Conservation (phyloP, 2,329 filamentous ascomycete species). For the Phialemonium atrogriseum region DNA sequence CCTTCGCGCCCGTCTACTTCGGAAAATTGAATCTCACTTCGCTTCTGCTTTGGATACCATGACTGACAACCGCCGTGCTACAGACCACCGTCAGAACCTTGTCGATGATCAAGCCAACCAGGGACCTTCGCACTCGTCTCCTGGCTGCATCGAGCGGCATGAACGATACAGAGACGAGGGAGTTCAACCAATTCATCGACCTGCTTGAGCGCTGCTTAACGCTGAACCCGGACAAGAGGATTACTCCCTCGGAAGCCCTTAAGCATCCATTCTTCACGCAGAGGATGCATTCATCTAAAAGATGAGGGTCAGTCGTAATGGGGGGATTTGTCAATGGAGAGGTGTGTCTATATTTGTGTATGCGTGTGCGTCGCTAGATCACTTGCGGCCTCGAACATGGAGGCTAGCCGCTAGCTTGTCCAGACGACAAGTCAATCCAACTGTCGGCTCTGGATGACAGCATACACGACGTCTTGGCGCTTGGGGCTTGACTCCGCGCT, state of each 20-base stretch:
- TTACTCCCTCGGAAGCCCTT: conserved; percentile 78
- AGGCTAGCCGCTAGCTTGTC: too few species aligned
- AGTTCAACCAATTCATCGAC: conserved; percentile 78
- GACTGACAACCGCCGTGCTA: conserved; percentile 12
- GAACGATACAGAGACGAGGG: conserved; percentile 64
- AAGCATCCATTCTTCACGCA: conserved; percentile 77
- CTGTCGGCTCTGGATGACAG: too few species aligned
- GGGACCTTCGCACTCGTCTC: conserved; percentile 75
- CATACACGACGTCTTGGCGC: too few species aligned
- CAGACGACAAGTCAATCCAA: too few species aligned
- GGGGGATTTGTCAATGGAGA: background rate
- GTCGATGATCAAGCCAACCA: conserved; percentile 63
- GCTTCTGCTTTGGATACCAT: too few species aligned
- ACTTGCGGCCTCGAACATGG: too few species aligned
- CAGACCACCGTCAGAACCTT: conserved; percentile 62
- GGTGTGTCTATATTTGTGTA: too few species aligned
- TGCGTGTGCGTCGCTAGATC: too few species aligned
- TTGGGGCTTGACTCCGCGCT: too few species aligned
- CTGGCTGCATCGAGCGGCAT: conserved; percentile 66
- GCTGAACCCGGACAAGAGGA: conserved; percentile 86
- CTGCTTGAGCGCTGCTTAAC: conserved; percentile 80
- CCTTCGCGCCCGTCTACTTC: too few species aligned
- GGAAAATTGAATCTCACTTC: too few species aligned
- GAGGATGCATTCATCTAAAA: conserved; percentile 20
- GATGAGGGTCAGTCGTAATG: background rate